Conservation (phyloP, 2,329 filamentous ascomycete species). For the Rutstroemia sydowiana region DNA sequence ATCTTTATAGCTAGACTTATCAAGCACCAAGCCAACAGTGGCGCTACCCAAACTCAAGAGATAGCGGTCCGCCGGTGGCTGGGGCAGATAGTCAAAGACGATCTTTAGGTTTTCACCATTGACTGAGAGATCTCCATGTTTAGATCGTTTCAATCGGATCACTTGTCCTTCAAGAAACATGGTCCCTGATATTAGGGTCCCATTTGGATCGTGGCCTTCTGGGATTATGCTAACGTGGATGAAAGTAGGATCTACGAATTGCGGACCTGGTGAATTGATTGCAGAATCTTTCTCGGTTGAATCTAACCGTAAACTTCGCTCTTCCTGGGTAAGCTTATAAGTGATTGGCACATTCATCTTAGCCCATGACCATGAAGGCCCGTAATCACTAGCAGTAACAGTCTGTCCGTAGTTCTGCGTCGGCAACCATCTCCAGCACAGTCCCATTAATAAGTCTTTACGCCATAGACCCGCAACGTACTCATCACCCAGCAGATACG, state of each 20-base stretch:
- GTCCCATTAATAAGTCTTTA: slow-evolving; percentile 5
- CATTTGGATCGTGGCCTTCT: not conserved
- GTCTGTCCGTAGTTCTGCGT: not conserved
- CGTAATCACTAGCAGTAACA: not conserved
- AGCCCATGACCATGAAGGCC: slow-evolving; percentile 9
- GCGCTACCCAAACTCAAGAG: slow-evolving; percentile 1
- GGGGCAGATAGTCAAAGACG: slow-evolving; percentile 4
- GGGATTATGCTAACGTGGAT: slow-evolving; percentile 6
- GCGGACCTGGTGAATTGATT: not conserved
- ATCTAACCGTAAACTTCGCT: not conserved
- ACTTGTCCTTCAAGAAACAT: slow-evolving; percentile 1
- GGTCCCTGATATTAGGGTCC: not conserved
- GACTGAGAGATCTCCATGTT: not conserved
- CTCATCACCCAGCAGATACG: slow-evolving; percentile 3
- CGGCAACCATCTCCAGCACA: slow-evolving; percentile 9
- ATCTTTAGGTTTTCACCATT: not conserved
- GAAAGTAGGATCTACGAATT: not conserved
- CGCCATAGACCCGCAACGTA: slow-evolving; percentile 11
- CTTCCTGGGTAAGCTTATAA: slow-evolving; percentile 1
- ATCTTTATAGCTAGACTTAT: not conserved
- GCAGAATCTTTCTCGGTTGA: not conserved
- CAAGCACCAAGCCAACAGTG: slow-evolving; percentile 3
- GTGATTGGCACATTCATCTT: slow-evolving; percentile 7
- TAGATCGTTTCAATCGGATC: not conserved
- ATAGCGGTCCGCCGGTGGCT: slow-evolving; percentile 2